Evolutionary conservation across 768 basidiomycete species (phyloP), one percentile per base, ranked within the genome.

Genomic region (Lactifluus subvellereus): DNA sequence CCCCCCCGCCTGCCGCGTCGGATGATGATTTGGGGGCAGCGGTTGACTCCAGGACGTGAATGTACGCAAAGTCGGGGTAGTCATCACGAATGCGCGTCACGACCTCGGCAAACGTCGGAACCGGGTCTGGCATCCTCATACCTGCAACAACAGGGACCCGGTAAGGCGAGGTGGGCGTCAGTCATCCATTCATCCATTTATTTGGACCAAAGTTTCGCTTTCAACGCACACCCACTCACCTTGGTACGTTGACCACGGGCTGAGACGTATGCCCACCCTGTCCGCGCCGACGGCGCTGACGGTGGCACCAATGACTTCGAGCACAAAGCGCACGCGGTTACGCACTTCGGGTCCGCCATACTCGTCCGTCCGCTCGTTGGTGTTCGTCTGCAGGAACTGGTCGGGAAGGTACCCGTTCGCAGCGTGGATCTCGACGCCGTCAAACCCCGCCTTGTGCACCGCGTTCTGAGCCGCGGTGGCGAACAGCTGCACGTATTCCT

Each of bases 311-410:
- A 27, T 27, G 59, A 78, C 71, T 66, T 78, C 75, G 33, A 77
- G 67, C 8, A 69, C 63, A 70, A 82, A 78, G 6, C 78, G 71
- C 0, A 69, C 65, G 18, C 81, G 75, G 71, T 80, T 80, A 69
- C 79, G 77, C 43, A 79, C 65, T 33, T 37, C 35, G 35, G 72
- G 73, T 3, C 80, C 81, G 11, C 81, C 81, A 66, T 78, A 82
- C 62, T 72, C 70, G 72, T 80, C 78, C 37, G 74, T 77, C 49
- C 79, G 75, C 53, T 72, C 68, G 71, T 80, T 80, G 2, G 27
- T 37, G 70, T 51, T 11, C 45, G 71, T 65, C 65, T 76, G 74
- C 40, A 76, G 48, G 70, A 79, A 79, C 68, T 78, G 74, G 66
- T 79, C 73, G 20, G 71, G 45, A 27, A 74, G 65, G 65, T 70